Base-by-base conservation (phyloP, 1,284 basidiomycete species). In the Abortiporus biennis region DNA sequence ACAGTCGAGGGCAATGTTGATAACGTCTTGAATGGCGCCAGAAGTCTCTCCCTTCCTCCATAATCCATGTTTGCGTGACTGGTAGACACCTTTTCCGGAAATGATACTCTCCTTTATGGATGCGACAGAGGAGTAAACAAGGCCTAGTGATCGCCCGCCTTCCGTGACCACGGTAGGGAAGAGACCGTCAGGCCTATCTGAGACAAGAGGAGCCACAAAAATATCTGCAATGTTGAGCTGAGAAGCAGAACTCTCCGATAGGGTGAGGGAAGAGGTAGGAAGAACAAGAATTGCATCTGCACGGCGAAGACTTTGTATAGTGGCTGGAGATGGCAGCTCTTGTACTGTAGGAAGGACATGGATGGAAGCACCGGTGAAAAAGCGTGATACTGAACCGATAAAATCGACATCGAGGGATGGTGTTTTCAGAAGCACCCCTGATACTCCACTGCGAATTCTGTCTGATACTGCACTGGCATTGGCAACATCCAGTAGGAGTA, bases 31-130 rank as follows among this genome's bases (percentile, higher is more conserved):
- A 1, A 87, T 92, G 6, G 94, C 86, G 19, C 96, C 96, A 16
- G 89, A 93, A 0, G 93, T 96, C 64, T 92, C 94, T 19, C 96
- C 96, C 64, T 99, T 99, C 47, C 89, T 76, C 96, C 96, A 99
- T 15, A 99, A 68, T 6, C 94, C 94, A 58, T 94, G 91, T 56
- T 93, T 93, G 50, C 96, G 84, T 15, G 92, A 97, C 61, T 98
- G 93, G 64, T 99, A 99, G 29, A 96, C 86, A 21, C 95, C 96
- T 55, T 85, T 86, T 24, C 92, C 92, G 2, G 92, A 87, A 37
- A 80, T 53, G 57, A 99, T 92, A 50, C 87, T 89, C 61, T 94
- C 88, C 47, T 78, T 79, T 50, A 99, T 76, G 3, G 92, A 95
- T 55, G 88, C 84, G 36, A 64, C 58, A 11, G 96, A 99, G n/a